Evolutionary conservation across 192 early-diverging fungal species (phyloP), one percentile per base, ranked within the genome.

Genomic region (Coemansia sp.): DNA sequence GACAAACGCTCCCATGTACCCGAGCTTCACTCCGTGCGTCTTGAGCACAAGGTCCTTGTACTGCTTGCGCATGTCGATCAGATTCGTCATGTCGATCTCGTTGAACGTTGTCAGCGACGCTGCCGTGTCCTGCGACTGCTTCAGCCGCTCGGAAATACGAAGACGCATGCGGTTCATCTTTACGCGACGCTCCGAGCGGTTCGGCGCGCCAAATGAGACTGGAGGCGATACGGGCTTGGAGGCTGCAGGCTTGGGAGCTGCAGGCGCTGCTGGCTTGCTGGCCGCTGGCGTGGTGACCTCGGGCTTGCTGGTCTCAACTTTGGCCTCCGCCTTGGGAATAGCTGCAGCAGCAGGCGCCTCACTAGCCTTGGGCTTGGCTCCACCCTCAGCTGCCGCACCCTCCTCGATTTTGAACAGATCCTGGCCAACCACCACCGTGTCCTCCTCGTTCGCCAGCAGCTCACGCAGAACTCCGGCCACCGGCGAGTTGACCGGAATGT

Each of bases 151-250:
- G 48, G 97, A 85, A 59, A 99, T 99, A 57, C 89, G 88, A 74
- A 89, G 76, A 32, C 97, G 92, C 97, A 99, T 99, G 62, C 95
- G 90, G 85, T 87, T 94, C 97, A 99, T 99, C 83, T 97, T 97
- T 49, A 94, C 89, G n/a, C 62, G 67, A 43, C 75, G 68, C 72
- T 77, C 73, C 38, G 64, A 61, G 41, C 80, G 73, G 65, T 56
- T 67, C 15, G 72, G 32, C 17, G 49, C 24, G 65, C 78, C 68
- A 43, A 75, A 67, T 35, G 81, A 60, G 11, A 60, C 69, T 1
- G 75, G 60, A 2, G 61, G 21, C 1, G 67, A 11, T 3, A 69
- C 57, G 22, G 62, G 29, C 66, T 69, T 72, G 50, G 56, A 56
- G 14, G 39, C 39, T 3, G 72, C 57, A 24, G 62, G 29, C 66